Conservation (phyloP, 1,139 yeast genomes). For the Kodamaea ohmeri region DNA sequence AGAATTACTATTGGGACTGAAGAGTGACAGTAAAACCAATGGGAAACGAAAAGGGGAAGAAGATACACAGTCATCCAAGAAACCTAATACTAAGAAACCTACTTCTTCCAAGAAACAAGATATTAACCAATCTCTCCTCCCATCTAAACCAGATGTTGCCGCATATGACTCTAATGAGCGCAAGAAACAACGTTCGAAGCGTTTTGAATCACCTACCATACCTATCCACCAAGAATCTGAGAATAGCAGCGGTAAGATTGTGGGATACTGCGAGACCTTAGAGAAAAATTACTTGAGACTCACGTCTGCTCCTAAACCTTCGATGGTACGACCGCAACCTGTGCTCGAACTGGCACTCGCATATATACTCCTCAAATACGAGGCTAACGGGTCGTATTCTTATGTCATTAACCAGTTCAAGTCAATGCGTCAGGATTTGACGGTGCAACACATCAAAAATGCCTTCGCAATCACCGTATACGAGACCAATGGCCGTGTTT, state of each 20-base stretch:
- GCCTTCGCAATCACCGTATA: constrained; percentile 77
- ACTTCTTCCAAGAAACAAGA: not conserved
- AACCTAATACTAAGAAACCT: too few relatives aligned
- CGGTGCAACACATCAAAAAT: constrained; percentile 85
- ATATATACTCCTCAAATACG: constrained; percentile 55
- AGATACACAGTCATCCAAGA: too few relatives aligned
- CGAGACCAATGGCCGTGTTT: constrained; percentile 84
- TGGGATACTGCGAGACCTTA: constrained; percentile 63
- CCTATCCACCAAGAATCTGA: constrained; percentile 3
- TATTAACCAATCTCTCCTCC: not conserved
- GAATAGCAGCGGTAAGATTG: constrained; percentile 26
- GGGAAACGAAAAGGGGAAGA: too few relatives aligned
- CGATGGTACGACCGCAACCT: constrained; percentile 68
- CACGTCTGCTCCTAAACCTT: constrained; percentile 91
- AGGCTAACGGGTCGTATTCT: constrained; percentile 55
- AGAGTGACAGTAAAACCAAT: too few relatives aligned
- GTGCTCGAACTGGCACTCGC: constrained; percentile 60
- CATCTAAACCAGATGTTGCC: not conserved
- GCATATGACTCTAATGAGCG: constrained; percentile 33
- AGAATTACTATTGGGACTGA: constrained; percentile 17
- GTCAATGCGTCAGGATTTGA: constrained; percentile 87
- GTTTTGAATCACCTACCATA: constrained; percentile 42
- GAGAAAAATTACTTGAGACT: constrained; percentile 81
- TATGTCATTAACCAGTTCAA: constrained; percentile 88
- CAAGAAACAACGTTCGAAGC: constrained; percentile 45